A percentile compares a stretch with the other conserved stretches of the same genome.
phyloP scores from a whole-genome alignment of 2,329 filamentous ascomycete genomes.

The Aspergillus oerlinghausenensis region DNA sequence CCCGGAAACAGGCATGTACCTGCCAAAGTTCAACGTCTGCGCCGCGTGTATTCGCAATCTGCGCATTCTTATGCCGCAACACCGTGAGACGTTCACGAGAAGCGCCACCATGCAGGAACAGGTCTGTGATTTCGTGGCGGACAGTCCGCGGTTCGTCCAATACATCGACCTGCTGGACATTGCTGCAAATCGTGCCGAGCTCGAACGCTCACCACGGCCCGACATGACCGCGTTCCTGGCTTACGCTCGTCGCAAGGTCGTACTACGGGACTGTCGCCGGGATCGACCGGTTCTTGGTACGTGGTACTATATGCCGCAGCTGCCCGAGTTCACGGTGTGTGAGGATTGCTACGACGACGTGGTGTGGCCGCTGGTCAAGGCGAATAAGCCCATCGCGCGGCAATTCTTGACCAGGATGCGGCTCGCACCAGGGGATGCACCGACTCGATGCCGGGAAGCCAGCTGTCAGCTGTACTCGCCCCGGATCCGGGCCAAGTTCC shows the following conservation, averaged over 20 bases:
- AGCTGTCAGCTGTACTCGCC: slow-evolving; percentile 76
- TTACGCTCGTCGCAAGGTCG: slow-evolving; percentile 56
- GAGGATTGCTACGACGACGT: slow-evolving; percentile 79
- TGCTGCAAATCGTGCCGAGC: slow-evolving; percentile 42
- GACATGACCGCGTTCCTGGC: slow-evolving; percentile 61
- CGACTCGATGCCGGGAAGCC: slow-evolving; percentile 31
- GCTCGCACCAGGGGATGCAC: slow-evolving; percentile 50
- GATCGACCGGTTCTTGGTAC: slow-evolving; percentile 59
- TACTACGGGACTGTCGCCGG: slow-evolving; percentile 59
- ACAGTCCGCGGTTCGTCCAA: slow-evolving; percentile 51
- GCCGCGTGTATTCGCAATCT: slow-evolving; percentile 67
- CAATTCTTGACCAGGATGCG: slow-evolving; percentile 62
- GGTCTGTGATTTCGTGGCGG: slow-evolving; percentile 66
- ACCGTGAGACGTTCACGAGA: slow-evolving; percentile 60
- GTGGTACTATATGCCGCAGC: slow-evolving; percentile 73
- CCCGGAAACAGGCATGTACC: slow-evolving; percentile 56
- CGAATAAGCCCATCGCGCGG: slow-evolving; percentile 53
- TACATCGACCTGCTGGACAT: slow-evolving; percentile 55
- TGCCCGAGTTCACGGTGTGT: slow-evolving; percentile 79
- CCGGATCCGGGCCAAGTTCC: slow-evolving; percentile 72
- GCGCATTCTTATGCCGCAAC: slow-evolving; percentile 67
- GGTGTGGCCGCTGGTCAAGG: slow-evolving; percentile 63
- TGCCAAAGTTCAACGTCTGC: slow-evolving; percentile 72
- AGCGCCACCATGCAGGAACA: slow-evolving; percentile 46
- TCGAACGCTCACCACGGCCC: slow-evolving; percentile 31